Base-by-base conservation (phyloP, 805 yeast species). In the Kazachstania kunashirensis region DNA sequence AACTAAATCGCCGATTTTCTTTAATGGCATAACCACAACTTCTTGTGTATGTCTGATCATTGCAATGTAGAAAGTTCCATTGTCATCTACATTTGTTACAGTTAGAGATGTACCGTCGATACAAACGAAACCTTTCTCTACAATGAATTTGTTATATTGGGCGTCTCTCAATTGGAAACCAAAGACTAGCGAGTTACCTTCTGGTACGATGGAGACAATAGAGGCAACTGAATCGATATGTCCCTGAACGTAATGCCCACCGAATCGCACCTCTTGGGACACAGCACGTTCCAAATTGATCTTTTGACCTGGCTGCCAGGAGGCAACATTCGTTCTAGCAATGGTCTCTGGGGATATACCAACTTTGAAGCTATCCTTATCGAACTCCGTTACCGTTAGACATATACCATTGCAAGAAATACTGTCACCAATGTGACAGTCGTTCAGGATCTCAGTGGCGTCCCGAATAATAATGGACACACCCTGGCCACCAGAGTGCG, bases 241-340 rank as follows among this genome's bases (percentile, higher is more conserved):
- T 5, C 98, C 99, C 52, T 92, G 98, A 2, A 92, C 99, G 45
- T 89, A 75, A 59, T 92, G 99, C 1, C 99, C 99, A 17, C 99
- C 99, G 51, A 88, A 75, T 44, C 98, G 68, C 6, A 77, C 84
- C 36, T 83, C 84, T 33, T 51, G 57, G 3, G 66, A 68, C 23
- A 92, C 85, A 0, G 99, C 99, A 41, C 99, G 69, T 59, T 92
- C 99, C 43, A 89, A 66, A 55, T 92, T 89, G 15, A 92, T 95
- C 40, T 67, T 69, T 14, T 71, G 57, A 2, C 84, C 88, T 1
- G 39, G 33, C 16, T 47, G 53, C 57, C 89, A 69, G 8, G 60
- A 59, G 1, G 86, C 89, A 30, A 92, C 62, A 45, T 82, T 79
- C 2, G 95, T 77, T 43, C 92, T 70, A 42, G 84, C 73, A 26